Conservation (phyloP, 2,329 filamentous ascomycete genomes). For the Xylariaceae sp. region DNA sequence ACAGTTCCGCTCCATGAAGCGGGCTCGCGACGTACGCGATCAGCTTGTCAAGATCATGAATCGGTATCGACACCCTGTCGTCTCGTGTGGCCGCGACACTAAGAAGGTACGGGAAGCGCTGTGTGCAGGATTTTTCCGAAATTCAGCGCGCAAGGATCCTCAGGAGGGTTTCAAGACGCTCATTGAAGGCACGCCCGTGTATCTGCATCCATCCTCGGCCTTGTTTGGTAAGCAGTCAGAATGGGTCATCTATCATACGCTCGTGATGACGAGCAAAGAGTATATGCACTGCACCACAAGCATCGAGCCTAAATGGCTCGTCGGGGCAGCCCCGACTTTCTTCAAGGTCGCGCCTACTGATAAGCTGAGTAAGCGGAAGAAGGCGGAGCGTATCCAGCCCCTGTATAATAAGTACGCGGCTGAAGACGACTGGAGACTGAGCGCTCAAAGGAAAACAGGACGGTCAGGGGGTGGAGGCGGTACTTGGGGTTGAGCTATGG, state of each 20-base stretch:
- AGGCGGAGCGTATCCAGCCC: conserved; percentile 91
- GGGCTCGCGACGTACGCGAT: conserved; percentile 86
- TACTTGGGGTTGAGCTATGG: conserved; percentile 70
- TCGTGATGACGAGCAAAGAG: conserved; percentile 92
- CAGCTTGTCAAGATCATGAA: conserved; percentile 94
- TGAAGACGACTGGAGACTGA: conserved; percentile 93
- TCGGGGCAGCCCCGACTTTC: conserved; percentile 96
- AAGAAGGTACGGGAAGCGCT: conserved; percentile 83
- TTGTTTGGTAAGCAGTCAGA: conserved; percentile 95
- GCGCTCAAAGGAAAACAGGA: conserved; percentile 79
- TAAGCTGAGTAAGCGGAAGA: conserved; percentile 82
- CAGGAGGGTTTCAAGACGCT: conserved; percentile 97
- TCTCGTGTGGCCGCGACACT: conserved; percentile 84
- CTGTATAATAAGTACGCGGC: conserved; percentile 88
- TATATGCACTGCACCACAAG: conserved; percentile 95
- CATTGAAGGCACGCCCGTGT: conserved; percentile 90
- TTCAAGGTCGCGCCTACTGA: conserved; percentile 95
- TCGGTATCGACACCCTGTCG: conserved; percentile 75
- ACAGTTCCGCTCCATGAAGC: conserved; percentile 81
- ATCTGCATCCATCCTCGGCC: conserved; percentile 86
- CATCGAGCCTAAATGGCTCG: conserved; percentile 92
- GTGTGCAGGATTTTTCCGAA: conserved; percentile 93
- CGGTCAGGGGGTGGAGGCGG: conserved; percentile 80
- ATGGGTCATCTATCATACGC: conserved; percentile 88
- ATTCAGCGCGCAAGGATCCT: conserved; percentile 89